Base-by-base conservation (phyloP, 164 flowering plant genomes). In the Chimonanthus salicifolius region DNA sequence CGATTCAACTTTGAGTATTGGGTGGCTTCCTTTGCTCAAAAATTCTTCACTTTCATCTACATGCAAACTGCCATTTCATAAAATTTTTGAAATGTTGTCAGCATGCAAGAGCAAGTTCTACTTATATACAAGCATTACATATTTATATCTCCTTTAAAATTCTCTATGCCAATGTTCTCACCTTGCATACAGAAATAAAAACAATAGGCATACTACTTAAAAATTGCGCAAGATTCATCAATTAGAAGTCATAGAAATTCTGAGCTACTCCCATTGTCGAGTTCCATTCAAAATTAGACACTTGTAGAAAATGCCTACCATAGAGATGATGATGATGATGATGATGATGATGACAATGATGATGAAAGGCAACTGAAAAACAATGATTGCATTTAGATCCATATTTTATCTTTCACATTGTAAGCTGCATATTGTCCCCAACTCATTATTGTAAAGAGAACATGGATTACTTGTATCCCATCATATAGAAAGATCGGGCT, bases 1-100 rank as follows among this genome's bases (percentile, higher is more conserved):
- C 58, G 99, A 96, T 77, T 90, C 91, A 77, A 94, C 80, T 7
- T 82, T 68, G 70, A 96, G 92, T 66, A 80, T 77, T 70, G 97
- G 88, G 4, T 68, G 81, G 77, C 78, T 85, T 79, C 89, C 86
- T 2, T 79, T 84, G 78, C 78, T 83, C 65, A 91, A 78, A 76
- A 87, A 84, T 47, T 74, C 85, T 81, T 93, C 99, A 79, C 78
- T 80, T 76, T 78, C 86, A 76, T 77, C 83, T 72, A 93, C 89
- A 72, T 74, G 20, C 33, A 95, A 75, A 74, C 99, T 95, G 93
- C 79, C 80, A 85, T 60, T 9, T 58, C 58, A 70, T 66, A 67
- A 58, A 46, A 60, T 15, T 62, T 69, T 51, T 68, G 2, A 72
- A 62, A 49, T 48, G 64, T 15, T 46, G 43, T 75, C 60, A 72